Base-by-base conservation (phyloP, 106 monocot genomes). In the Acorus gramineus region DNA sequence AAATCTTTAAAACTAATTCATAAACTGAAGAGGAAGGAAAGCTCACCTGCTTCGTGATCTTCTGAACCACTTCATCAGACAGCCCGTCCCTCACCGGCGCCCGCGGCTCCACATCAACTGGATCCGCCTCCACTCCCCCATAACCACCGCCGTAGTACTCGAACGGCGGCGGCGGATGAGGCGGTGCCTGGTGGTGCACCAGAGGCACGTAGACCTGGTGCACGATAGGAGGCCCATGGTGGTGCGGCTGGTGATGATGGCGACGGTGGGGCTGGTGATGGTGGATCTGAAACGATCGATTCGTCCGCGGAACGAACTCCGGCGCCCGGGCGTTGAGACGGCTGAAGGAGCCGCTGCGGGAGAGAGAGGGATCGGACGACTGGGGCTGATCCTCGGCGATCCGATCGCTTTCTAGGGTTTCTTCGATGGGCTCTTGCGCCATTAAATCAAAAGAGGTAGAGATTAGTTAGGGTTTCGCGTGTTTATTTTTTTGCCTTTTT, bases 311-410 rank as follows among this genome's bases (percentile, higher is more conserved):
- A 14, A 89, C 85, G 71, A 85, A 89, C 68, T 85, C 85, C 50
- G 89, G 76, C 44, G 89, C 89, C 8, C 73, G 70, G 49, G 89
- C 89, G 77, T 89, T 89, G 64, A 89, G 82, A 11, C 89, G 81
- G 63, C 85, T 79, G 61, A 65, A 63, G 28, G 81, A 80, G 13
- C 69, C 62, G 60, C 48, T 69, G 47, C 84, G 66, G 47, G 68
- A 56, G 14, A 86, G 81, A 43, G 71, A 50, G 0, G 75, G 76
- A 9, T 69, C 69, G 42, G 56, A 47, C n/a, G 79, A 44, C 11
- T 43, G 52, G 4, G 4, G 56, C 11, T 5, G 63, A 13, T 28
- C 28, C 28, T 28, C 28, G 28, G 28, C 28, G 28, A 28, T 28
- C 28, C 28, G 28, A 28, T 28, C 28, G 28, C 28, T 28, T 28